These are phyloP conservation scores for Epithele typhae DNA, from an alignment of 768 basidiomycete species.

Conservation along the genomic window DNA sequence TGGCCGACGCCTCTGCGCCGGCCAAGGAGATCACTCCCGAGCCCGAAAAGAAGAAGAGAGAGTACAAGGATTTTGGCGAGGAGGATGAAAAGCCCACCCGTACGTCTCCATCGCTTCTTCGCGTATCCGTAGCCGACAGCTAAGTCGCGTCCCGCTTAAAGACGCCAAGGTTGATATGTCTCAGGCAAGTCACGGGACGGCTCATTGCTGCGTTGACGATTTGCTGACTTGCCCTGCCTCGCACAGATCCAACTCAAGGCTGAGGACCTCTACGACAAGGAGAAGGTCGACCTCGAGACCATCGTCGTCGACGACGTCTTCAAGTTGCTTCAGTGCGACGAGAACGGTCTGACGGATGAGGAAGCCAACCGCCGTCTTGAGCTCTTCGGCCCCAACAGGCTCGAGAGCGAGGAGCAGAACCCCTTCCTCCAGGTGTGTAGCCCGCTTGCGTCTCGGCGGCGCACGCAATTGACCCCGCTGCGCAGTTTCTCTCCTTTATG, in stretches of 20 bases:
- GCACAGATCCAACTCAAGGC: conserved; percentile 79
- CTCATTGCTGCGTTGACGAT: background rate
- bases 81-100: conserved; percentile 57
- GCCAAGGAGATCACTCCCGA: conserved; percentile 34
- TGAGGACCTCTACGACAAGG: conserved; percentile 95
- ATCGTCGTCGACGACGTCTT: conserved; percentile 96
- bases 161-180: conserved; percentile 89
- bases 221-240: background rate
- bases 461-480: conserved; percentile 1
- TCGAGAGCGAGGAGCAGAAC: conserved; percentile 88
- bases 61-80: conserved; percentile 84
- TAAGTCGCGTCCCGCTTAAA: conserved; percentile 26
- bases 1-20: conserved; percentile 47
- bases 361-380: conserved; percentile 84
- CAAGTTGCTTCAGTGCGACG: conserved; percentile 88
- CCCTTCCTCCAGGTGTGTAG: conserved; percentile 75
- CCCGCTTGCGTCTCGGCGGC: background rate
- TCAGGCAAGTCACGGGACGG: conserved; percentile 37
- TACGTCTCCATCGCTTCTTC: conserved; percentile 35
- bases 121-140: background rate
- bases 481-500: conserved; percentile 92
- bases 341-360: conserved; percentile 67
- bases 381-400: conserved; percentile 95
- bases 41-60: conserved; percentile 58
- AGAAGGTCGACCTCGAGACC: conserved; percentile 98